Evolutionary conservation across 495 filamentous ascomycete species (phyloP), one percentile per base, ranked within the genome.

Genomic region (Trypethelium eluteriae): DNA sequence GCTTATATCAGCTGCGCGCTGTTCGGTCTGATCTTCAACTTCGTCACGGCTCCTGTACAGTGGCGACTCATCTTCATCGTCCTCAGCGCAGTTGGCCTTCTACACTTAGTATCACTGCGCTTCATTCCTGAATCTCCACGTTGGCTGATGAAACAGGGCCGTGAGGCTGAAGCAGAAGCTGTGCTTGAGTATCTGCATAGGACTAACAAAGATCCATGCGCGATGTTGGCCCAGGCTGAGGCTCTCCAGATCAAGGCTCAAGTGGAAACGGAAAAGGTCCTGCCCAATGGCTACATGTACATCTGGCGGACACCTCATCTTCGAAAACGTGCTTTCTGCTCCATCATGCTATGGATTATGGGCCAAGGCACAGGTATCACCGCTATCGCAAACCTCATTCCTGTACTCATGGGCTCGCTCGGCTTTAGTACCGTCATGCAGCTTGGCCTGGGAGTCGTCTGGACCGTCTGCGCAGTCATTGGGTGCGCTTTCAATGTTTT

Each of bases 51-150:
- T 5, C 10, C 9, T 12, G n/a, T 53, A 5, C 49, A 53, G n/a
- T 53, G 77, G 10, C 71, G 84, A 14, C 76, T 53, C 5, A 53
- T 89, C 34, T 72, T 83, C 61, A 66, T 80, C 2, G 79, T 86
- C 10, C 63, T 70, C 11, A 39, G 16, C 53, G 34, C 68, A 66
- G 66, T 53, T 18, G 49, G 49, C 25, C 49, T 53, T 53, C 25
- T 53, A 2, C 49, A 53, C 16, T 18, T 53, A 5, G 9, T 53
- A 0, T 53, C 49, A 11, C 2, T 53, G 66, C 49, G 49, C n/a
- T 78, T 73, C 71, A 70, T 82, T 3, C 80, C 80, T n/a, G 75
- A 73, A n/a, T 81, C 80, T 12, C 79, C 80, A 47, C 77, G 80
- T 16, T 82, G 80, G 80, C 67, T 82, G 38, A 75, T 81, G 25